Evolutionary conservation across 768 basidiomycete genomes (phyloP).

Genomic region (Myochromella boudieri): DNA sequence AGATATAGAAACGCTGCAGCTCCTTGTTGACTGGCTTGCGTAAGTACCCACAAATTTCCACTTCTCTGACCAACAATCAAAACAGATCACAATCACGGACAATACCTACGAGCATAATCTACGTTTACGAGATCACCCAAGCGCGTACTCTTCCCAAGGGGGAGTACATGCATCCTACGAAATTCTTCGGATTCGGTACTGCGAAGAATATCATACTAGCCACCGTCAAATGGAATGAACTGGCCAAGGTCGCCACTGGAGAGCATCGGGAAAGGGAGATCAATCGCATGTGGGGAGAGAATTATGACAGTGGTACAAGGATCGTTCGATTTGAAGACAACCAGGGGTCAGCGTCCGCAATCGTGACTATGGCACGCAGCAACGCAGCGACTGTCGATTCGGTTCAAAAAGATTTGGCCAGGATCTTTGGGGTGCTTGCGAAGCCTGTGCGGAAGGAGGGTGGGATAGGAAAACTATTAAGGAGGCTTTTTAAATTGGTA

Average conservation of each 20-base stretch:
- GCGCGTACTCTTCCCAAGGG: not conserved
- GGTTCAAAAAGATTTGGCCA: not conserved
- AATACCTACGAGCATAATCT: conserved; percentile 7
- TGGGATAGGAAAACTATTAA: too few species aligned
- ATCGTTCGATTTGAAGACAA: conserved; percentile 1
- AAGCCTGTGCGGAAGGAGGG: too few species aligned
- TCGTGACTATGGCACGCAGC: not conserved
- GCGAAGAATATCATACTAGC: not conserved
- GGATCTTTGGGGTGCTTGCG: not conserved
- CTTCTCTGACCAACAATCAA: not conserved
- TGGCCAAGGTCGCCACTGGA: not conserved
- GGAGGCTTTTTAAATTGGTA: too few species aligned
- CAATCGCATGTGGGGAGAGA: not conserved
- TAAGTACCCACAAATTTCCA: conserved; percentile 7
- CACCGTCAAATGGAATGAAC: conserved; percentile 7
- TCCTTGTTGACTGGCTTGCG: conserved; percentile 28
- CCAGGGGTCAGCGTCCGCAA: not conserved
- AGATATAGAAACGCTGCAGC: conserved; percentile 22
- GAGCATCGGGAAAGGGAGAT: conserved; percentile 1
- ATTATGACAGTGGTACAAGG: not conserved
- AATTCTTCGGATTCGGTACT: not conserved
- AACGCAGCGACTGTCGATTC: not conserved
- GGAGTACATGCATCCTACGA: conserved; percentile 4
- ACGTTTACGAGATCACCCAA: conserved; percentile 5
- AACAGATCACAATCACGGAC: conserved; percentile 10